Evolutionary conservation across 805 yeast genomes (phyloP), one percentile per base, ranked within the genome.

Genomic region (Monosporozyma siamensis): DNA sequence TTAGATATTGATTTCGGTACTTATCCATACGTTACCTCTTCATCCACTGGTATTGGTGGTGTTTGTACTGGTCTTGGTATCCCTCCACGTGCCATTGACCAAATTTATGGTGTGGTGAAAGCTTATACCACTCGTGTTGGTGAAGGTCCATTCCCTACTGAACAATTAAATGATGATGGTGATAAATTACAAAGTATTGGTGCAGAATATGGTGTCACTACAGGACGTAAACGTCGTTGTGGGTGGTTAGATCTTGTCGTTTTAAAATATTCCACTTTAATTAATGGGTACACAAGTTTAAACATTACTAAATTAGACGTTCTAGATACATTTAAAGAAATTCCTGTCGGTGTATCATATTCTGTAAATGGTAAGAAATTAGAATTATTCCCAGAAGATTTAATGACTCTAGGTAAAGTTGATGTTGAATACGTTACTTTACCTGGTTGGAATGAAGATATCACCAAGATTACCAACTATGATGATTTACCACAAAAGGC

Each of bases 51-150:
- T 56, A 87, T 92, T 58, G 98, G 98, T 54, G 98, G 98, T 68
- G 97, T 92, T 40, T 71, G 88, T 57, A 92, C 98, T 31, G 98
- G 98, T 48, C 75, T 92, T 51, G 98, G 97, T 53, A 65, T 92
- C 47, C 96, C 97, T n/a, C 98, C 98, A 53, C 75, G 72, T 51
- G 68, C 79, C 48, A 82, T 92, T 55, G 75, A 72, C 42, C 81
- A 87, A 63, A 72, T 88, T 36, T 87, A 82, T 63, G 98, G 98
- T 66, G 98, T 92, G 21, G 97, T 90, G 38, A 92, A 92, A 72
- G 97, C 97, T 34, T 92, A 92, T 69, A 92, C 98, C 37, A 92
- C 98, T 29, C 80, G 98, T 68, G 98, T 92, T 43, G 98, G 98
- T 56, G 97, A 89, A 62, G 98, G 98, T 51, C 98, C 98, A 25